Base-by-base conservation (phyloP, 257 asterid species). In the Nicotiana obtusifolia region DNA sequence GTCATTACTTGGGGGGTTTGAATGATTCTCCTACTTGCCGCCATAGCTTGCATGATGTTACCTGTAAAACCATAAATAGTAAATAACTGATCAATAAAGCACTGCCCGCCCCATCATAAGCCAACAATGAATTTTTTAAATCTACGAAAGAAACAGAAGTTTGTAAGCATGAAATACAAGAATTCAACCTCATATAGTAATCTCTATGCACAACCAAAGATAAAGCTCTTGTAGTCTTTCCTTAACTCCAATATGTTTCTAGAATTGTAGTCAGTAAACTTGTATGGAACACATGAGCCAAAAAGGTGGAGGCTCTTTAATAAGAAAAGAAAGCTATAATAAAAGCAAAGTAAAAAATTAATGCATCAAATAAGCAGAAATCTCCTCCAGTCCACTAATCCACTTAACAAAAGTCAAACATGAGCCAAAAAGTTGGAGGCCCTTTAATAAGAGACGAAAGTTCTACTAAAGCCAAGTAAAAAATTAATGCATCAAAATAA, bases 11-110 rank as follows among this genome's bases (percentile, higher is more conserved):
- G 22, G 98, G 97, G 76, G 98, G 98, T 80, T 86, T 91, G 83
- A 94, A 94, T 76, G 97, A 94, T 86, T 94, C 98, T 84, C 98
- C 97, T 54, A 94, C 97, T 90, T 94, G 97, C 80, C 98, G 91
- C 98, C 98, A 94, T 83, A 93, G 87, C 92, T 94, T 94, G 91
- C 91, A 81, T n/a, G 97, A 86, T 81, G 97, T 94, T 80, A 94
- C 97, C 98, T 94, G 64, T 82, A 88, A 83, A 82, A 60, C 81
- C 81, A 83, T 60, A 60, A 75, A 71, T 20, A 33, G 80, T 44
- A 85, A 31, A 61, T 64, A 82, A 66, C 84, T 80, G 17, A 75
- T 53, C 44, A 81, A 80, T 79, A 35, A 33, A 49, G 20, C 10
- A 24, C 19, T 30, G 81, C 24, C 16, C 35, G 19, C 11, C 44